Evolutionary conservation across 2,329 filamentous ascomycete species (phyloP).

Genomic region (Nigrograna mackinnonii): DNA sequence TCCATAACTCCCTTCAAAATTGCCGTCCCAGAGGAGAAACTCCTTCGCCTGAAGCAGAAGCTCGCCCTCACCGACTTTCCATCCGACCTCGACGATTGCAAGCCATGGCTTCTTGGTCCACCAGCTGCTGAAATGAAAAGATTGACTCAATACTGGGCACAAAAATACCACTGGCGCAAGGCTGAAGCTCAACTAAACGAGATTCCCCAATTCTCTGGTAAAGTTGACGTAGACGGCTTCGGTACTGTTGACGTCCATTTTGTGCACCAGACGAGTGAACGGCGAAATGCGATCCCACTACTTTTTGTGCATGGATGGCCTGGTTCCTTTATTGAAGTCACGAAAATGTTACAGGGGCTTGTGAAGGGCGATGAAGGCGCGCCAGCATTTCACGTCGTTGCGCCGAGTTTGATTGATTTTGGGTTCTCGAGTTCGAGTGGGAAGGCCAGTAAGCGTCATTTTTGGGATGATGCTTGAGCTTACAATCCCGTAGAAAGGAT

Average conservation of each 20-base stretch:
- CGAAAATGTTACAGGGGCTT: constrained; percentile 48
- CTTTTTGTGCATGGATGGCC: constrained; percentile 70
- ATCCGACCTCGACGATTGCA: background rate
- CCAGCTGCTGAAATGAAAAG: constrained; percentile 61
- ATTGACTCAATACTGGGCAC: constrained; percentile 58
- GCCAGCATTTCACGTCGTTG: constrained; percentile 55
- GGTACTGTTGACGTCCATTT: constrained; percentile 63
- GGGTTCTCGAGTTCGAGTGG: constrained; percentile 51
- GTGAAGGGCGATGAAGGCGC: constrained; percentile 48
- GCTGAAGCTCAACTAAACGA: constrained; percentile 61
- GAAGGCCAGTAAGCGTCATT: no score
- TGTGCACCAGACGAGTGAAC: constrained; percentile 57
- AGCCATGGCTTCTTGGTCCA: constrained; percentile 58
- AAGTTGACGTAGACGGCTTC: constrained; percentile 59
- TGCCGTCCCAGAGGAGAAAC: background rate
- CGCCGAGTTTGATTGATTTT: constrained; percentile 54
- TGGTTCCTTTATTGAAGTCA: constrained; percentile 66
- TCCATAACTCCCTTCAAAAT: background rate
- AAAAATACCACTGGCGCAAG: constrained; percentile 60
- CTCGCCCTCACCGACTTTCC: constrained; percentile 2
- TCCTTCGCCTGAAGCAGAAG: background rate
- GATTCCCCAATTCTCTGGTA: constrained; percentile 59
- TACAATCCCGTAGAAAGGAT: no score
- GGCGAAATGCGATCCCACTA: constrained; percentile 59
- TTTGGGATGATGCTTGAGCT: no score